These are phyloP conservation scores for Ascosphaera apis DNA, from an alignment of 2,329 filamentous ascomycete species.

Conservation along the genomic window DNA sequence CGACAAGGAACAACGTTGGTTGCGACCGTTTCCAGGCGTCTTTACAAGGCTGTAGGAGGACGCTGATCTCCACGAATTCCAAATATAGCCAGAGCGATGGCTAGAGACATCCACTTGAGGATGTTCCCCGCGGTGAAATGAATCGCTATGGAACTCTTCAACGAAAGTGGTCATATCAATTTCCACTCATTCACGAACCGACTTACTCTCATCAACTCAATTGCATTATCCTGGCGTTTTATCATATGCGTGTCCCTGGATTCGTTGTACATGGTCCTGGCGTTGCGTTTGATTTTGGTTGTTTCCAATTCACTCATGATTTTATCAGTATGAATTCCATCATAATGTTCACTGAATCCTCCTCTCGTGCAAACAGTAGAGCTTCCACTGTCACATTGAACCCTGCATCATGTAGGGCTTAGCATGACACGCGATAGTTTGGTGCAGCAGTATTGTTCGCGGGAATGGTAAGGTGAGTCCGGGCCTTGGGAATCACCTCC, in stretches of 20 bases:
- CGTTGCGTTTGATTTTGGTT: background rate
- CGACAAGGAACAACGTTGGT: background rate
- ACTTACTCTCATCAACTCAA: background rate
- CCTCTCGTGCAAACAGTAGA: too few relatives aligned
- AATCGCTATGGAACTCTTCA: background rate
- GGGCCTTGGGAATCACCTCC: too few relatives aligned
- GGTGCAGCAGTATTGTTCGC: too few relatives aligned
- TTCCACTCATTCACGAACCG: background rate
- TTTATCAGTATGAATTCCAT: too few relatives aligned
- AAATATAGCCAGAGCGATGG: background rate
- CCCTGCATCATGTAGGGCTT: too few relatives aligned
- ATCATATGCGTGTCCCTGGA: background rate
- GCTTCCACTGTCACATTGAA: too few relatives aligned
- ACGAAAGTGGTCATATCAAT: background rate
- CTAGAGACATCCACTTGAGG: background rate
- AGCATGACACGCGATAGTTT: too few relatives aligned
- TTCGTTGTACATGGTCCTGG: background rate
- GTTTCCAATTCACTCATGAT: too few relatives aligned
- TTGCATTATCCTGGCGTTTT: background rate
- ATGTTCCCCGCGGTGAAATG: background rate
- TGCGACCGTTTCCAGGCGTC: background rate
- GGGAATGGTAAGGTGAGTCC: too few relatives aligned
- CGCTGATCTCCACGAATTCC: background rate
- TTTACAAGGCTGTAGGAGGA: background rate
- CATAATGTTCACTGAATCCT: too few relatives aligned